Evolutionary conservation across 106 monocot genomes (phyloP).

Genomic region (Acanthochlamys bracteata): DNA sequence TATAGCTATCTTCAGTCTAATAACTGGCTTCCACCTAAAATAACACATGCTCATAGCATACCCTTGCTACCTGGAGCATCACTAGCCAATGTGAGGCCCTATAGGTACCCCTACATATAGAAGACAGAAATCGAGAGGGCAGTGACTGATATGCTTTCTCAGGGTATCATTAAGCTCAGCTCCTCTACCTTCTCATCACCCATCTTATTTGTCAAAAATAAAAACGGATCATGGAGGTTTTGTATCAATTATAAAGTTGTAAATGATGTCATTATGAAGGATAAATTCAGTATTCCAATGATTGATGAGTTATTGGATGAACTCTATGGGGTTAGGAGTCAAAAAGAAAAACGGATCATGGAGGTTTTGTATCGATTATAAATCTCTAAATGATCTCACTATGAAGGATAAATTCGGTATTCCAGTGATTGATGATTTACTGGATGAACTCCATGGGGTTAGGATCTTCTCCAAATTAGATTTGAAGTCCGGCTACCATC

Average conservation of each 20-base stretch:
- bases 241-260: background rate
- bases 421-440: background rate
- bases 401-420: background rate
- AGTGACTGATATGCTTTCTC: background rate
- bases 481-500: background rate
- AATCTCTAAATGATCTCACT: background rate
- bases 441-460: background rate
- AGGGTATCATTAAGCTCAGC: background rate
- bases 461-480: background rate
- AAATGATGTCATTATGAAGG: background rate
- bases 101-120: background rate
- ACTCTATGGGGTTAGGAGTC: background rate
- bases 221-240: background rate
- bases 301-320: background rate
- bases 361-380: background rate
- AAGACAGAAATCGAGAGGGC: background rate
- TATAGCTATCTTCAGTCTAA: background rate
- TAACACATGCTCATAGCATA: background rate
- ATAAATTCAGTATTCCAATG: background rate
- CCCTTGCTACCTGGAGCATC: background rate
- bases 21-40: background rate
- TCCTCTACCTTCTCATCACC: background rate
- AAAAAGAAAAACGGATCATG: background rate
- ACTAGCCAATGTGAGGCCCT: background rate
- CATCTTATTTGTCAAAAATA: background rate